Evolutionary conservation across 495 filamentous ascomycete genomes (phyloP), one percentile per base, ranked within the genome.

Genomic region (Bathelium albidoporum): DNA sequence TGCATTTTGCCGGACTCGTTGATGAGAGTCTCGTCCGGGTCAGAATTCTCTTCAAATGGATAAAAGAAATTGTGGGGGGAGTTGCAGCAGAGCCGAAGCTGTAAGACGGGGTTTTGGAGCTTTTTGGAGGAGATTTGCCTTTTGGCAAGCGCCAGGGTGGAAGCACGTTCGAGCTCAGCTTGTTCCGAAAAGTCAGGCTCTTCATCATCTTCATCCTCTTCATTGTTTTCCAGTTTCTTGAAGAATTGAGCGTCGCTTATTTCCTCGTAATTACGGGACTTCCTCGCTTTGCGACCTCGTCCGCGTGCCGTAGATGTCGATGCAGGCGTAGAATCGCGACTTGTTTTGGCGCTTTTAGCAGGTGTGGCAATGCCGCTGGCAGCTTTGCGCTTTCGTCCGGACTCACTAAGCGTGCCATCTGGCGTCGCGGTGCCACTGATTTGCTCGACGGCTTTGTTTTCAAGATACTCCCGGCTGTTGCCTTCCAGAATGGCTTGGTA

Each of bases 11-110:
- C 94, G 0, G 91, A 95, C 1, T 87, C 82, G 0, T 87, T 91
- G 60, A 97, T 83, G 14, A 97, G 82, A 32, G 80, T 84, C 69
- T 93, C 87, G 70, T 97, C 91, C 0, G 87, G 77, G 1, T 72
- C 68, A 20, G 70, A 67, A 29, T 79, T 76, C 24, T 77, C 69
- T 24, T 72, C 66, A 65, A 90, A 98, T 0, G 94, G 94, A 78
- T 90, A 94, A 76, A 92, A 97, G 77, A 98, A 97, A 69, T 96
- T 93, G 74, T 97, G 93, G 0, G 94, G 94, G 1, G 83, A 87
- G 74, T 98, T 95, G 76, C 95, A 97, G 52, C 87, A 88, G 1
- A 96, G 83, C 5, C 94, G 89, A 14, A 97, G 85, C 74, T 98
- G 94, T 82, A 97, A 87, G 29, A 97, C 74, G 0, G 92, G 90